These are phyloP conservation scores for Monosporascus cannonballus DNA, from an alignment of 2,329 filamentous ascomycete species.

Conservation along the genomic window DNA sequence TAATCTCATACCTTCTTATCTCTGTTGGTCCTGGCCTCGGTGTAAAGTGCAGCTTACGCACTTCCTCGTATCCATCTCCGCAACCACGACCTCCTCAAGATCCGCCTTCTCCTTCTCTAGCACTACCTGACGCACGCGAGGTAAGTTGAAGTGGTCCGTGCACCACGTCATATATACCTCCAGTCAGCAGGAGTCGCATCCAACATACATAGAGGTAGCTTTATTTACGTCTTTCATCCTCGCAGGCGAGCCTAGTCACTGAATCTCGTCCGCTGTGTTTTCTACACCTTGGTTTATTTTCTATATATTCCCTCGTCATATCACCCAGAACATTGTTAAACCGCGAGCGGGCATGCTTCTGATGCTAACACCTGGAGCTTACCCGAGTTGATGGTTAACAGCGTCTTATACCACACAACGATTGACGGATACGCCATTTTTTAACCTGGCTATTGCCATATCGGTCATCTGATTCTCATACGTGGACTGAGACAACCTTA, in stretches of 20 bases:
- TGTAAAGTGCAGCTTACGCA: no score
- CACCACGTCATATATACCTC: neutral
- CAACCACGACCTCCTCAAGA: no score
- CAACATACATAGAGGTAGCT: neutral
- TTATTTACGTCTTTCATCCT: neutral
- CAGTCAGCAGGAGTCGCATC: neutral
- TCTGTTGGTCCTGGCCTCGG: no score
- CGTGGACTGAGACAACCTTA: no score
- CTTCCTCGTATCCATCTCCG: no score
- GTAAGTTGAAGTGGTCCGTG: neutral
- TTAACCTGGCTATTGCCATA: neutral
- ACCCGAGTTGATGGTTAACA: no score
- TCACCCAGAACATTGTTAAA: neutral
- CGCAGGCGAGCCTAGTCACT: neutral
- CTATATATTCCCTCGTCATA: neutral
- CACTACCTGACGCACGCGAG: no score
- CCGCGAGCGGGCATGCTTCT: neutral
- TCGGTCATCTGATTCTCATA: no score
- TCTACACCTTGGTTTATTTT: neutral
- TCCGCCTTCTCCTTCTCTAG: no score
- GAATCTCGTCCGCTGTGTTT: neutral
- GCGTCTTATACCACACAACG: neutral
- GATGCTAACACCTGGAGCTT: no score
- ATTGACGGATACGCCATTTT: neutral
- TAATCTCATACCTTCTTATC: no score